Conservation (phyloP, 1,139 yeast genomes). For the Diutina rugosa region DNA sequence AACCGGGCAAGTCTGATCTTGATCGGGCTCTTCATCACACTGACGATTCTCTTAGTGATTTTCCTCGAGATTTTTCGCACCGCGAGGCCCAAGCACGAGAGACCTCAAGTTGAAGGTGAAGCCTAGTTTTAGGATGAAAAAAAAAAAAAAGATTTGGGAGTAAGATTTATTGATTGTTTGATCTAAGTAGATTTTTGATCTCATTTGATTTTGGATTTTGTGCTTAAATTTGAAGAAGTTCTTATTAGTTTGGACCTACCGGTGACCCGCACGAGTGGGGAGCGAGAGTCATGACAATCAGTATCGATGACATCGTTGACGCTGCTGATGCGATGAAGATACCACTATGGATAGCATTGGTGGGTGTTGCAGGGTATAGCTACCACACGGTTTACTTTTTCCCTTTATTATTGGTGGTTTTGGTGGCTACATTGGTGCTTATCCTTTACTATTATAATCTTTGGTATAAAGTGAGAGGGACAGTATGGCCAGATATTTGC, state of each 20-base stretch:
- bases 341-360: not conserved
- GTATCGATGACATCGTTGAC: not conserved
- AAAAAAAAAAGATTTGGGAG: too few relatives aligned
- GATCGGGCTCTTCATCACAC: constrained; percentile 11
- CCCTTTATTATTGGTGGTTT: not conserved
- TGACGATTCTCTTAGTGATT: constrained; percentile 2
- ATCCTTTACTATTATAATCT: not conserved
- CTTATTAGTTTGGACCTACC: too few relatives aligned
- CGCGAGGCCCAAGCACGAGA: not conserved
- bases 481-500: not conserved
- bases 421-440: not conserved
- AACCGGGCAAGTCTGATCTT: constrained; percentile 84
- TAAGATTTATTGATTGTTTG: too few relatives aligned
- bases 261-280: too few relatives aligned
- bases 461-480: not conserved
- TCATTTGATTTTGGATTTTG: too few relatives aligned
- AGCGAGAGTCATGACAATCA: not conserved
- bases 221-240: too few relatives aligned
- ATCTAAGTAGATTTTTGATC: too few relatives aligned
- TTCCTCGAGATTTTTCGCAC: not conserved
- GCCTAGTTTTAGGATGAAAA: too few relatives aligned
- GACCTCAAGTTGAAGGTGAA: too few relatives aligned
- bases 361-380: not conserved
- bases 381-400: not conserved
- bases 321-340: not conserved